Evolutionary conservation across 768 basidiomycete species (phyloP).

Genomic region (Russula griseocarnosa): DNA sequence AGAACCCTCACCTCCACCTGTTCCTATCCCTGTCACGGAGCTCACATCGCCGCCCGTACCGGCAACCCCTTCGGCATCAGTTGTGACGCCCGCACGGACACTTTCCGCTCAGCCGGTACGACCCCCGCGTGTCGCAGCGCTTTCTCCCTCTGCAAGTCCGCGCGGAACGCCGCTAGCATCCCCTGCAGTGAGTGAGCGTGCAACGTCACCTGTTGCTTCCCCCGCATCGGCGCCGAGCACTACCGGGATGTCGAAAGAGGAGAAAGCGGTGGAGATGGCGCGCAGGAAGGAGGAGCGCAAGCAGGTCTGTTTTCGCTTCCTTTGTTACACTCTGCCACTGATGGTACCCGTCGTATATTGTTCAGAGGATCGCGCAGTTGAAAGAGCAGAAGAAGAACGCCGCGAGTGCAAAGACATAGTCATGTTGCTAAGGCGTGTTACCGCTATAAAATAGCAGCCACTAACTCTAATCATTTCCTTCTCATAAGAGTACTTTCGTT

Average conservation of each 20-base stretch:
- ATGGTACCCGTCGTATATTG: background rate
- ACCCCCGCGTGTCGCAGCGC: constrained; percentile 4
- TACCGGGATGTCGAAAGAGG: constrained; percentile 72
- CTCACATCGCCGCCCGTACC: constrained; percentile 14
- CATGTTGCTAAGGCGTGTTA: background rate
- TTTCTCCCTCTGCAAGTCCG: constrained; percentile 8
- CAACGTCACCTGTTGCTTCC: constrained; percentile 30
- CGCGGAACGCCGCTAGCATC: constrained; percentile 16
- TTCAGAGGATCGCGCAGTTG: constrained; percentile 68
- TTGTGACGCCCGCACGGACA: background rate
- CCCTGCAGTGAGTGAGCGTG: constrained; percentile 25
- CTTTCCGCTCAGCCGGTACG: background rate
- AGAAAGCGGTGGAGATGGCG: constrained; percentile 91
- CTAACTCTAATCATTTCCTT: background rate
- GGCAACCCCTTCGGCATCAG: no score
- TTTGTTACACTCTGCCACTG: background rate
- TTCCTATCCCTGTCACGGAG: constrained; percentile 23
- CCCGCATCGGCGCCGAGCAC: constrained; percentile 35
- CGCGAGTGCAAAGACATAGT: constrained; percentile 14
- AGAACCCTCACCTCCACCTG: constrained; percentile 14
- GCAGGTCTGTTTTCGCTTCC: constrained; percentile 48
- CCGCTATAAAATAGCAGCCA: background rate
- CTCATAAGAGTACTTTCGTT: background rate
- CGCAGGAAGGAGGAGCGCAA: constrained; percentile 88
- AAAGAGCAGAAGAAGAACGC: constrained; percentile 75